Evolutionary conservation across 2,329 filamentous ascomycete species (phyloP).

Genomic region (Ophiocordyceps robertsii): DNA sequence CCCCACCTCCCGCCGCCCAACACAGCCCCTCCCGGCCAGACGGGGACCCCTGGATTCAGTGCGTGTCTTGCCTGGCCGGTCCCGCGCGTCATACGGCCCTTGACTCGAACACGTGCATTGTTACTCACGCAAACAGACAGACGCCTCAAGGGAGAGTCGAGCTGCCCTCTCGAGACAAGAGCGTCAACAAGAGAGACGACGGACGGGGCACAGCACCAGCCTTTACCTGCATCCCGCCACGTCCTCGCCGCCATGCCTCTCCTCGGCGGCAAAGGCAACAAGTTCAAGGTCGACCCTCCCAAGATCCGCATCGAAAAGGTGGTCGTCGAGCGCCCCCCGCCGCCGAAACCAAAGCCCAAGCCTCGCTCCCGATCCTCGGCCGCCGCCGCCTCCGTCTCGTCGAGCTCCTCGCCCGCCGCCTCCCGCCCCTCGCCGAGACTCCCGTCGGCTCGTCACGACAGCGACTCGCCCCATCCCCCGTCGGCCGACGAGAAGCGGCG

Average conservation of each 20-base stretch:
- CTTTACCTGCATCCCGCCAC: not conserved
- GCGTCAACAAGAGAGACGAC: not conserved
- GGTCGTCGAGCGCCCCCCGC: conserved; percentile 23
- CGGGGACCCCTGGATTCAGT: not conserved
- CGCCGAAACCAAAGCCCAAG: conserved; percentile 20
- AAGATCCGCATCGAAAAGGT: conserved; percentile 40
- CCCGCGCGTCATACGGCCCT: not conserved
- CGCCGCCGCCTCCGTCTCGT: conserved; percentile 7
- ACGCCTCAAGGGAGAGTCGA: not conserved
- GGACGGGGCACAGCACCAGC: not conserved
- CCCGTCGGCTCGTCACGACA: conserved; percentile 20
- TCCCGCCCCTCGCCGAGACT: conserved; percentile 28
- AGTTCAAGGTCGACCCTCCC: conserved; percentile 36
- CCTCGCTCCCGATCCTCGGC: conserved; percentile 13
- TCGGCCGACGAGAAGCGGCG: conserved; percentile 22
- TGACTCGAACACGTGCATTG: not conserved
- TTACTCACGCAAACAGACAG: not conserved
- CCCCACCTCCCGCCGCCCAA: no score
- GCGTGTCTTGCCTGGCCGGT: not conserved
- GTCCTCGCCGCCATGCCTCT: conserved; percentile 18
- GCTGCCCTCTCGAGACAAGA: not conserved
- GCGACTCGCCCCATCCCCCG: conserved; percentile 27
- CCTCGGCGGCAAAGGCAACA: conserved; percentile 28
- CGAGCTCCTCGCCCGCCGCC: conserved; percentile 19
- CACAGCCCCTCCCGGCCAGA: not conserved